Evolutionary conservation across 768 basidiomycete genomes (phyloP).

Genomic region (Podaxis carcinomalis): DNA sequence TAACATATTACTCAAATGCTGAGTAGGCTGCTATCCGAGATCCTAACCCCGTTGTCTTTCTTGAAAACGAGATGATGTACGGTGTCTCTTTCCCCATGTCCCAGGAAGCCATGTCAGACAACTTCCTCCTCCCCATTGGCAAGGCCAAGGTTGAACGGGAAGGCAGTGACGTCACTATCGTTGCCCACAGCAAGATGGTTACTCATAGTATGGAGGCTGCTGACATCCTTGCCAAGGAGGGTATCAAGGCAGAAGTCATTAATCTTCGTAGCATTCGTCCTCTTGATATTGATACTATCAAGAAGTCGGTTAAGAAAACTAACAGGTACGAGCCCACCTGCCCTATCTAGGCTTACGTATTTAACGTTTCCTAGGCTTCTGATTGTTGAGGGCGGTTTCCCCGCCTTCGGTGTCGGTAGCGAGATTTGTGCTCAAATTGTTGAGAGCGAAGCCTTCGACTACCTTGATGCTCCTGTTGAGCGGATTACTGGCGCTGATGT

Average conservation of each 20-base stretch:
- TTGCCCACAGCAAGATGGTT: slow-evolving; percentile 99
- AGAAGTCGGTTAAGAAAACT: slow-evolving; percentile 96
- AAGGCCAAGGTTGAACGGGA: slow-evolving; percentile 95
- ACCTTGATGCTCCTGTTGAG: slow-evolving; percentile 97
- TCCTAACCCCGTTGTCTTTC: slow-evolving; percentile 97
- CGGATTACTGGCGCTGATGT: slow-evolving; percentile 97
- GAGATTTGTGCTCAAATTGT: slow-evolving; percentile 98
- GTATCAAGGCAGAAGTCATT: slow-evolving; percentile 96
- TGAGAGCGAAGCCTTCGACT: slow-evolving; percentile 97
- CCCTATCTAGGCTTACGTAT: not conserved
- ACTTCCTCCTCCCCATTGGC: slow-evolving; percentile 94
- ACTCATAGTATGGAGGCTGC: slow-evolving; percentile 93
- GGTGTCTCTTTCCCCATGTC: slow-evolving; percentile 97
- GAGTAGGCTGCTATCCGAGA: slow-evolving; percentile 90
- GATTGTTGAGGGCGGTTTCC: slow-evolving; percentile 98
- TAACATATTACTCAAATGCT: not conserved
- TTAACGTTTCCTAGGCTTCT: slow-evolving; percentile 54
- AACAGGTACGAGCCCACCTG: slow-evolving; percentile 59
- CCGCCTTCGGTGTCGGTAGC: slow-evolving; percentile 95
- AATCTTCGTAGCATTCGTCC: slow-evolving; percentile 96
- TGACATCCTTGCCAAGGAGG: slow-evolving; percentile 89
- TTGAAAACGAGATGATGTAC: slow-evolving; percentile 99
- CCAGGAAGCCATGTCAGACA: slow-evolving; percentile 88
- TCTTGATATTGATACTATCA: slow-evolving; percentile 96
- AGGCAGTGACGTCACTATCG: slow-evolving; percentile 91